A percentile compares a stretch with the other conserved stretches of the same genome.
These are phyloP conservation scores for Aspergillus amoenus DNA, from an alignment of 2,329 filamentous ascomycete species.

Conservation along the genomic window DNA sequence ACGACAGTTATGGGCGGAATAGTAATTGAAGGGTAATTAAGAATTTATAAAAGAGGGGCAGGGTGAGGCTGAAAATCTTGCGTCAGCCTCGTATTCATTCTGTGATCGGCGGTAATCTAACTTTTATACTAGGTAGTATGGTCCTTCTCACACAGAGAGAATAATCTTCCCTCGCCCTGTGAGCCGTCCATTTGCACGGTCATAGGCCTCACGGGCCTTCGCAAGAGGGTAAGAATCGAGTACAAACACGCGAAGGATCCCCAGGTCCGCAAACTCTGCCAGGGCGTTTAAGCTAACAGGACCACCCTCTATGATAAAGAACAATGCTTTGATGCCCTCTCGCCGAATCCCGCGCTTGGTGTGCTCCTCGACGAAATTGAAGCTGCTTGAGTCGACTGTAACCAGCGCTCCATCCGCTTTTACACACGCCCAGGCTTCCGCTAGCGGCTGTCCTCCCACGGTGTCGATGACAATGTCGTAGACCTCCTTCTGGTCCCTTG, in stretches of 20 bases:
- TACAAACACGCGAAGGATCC: constrained; percentile 7
- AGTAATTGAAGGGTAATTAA: background rate
- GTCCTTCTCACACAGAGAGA: background rate
- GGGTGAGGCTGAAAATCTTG: background rate
- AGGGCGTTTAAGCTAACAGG: background rate
- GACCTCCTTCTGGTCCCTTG: background rate
- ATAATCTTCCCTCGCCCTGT: constrained; percentile 14
- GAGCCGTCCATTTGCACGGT: constrained; percentile 6
- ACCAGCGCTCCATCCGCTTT: constrained; percentile 20
- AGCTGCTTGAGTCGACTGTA: constrained; percentile 30
- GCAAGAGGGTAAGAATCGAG: background rate
- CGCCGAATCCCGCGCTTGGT: constrained; percentile 16
- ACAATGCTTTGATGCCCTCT: constrained; percentile 15
- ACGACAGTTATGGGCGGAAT: background rate
- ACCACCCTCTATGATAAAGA: constrained; percentile 13
- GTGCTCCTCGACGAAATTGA: constrained; percentile 28
- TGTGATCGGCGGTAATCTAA: background rate
- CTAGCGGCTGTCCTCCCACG: constrained; percentile 25
- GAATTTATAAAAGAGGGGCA: background rate
- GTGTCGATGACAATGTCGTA: constrained; percentile 30
- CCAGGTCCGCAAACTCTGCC: background rate
- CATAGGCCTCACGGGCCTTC: constrained; percentile 11
- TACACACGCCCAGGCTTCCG: constrained; percentile 22
- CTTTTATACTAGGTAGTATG: too few species aligned
- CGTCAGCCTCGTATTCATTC: background rate